A percentile compares a stretch with the other conserved stretches of the same genome.
These are phyloP conservation scores for Allomyces arbusculus DNA, from an alignment of 192 early-diverging fungal genomes.

Conservation along the genomic window DNA sequence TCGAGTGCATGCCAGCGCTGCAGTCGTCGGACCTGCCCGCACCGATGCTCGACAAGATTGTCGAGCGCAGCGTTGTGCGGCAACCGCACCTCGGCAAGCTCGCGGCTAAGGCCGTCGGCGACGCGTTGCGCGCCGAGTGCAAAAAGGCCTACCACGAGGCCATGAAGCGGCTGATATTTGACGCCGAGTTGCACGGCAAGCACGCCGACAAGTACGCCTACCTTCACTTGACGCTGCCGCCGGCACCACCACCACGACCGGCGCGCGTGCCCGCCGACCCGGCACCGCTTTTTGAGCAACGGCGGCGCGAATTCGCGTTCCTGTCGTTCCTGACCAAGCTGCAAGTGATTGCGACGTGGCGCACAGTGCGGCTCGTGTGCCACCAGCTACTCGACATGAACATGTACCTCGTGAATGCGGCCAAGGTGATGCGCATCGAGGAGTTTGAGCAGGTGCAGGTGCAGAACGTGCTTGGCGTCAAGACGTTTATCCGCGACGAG, in stretches of 20 bases:
- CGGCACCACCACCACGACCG: not conserved
- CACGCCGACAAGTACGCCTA: not conserved
- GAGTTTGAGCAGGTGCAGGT: slow-evolving; percentile 37
- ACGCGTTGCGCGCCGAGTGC: not conserved
- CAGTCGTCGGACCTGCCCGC: too few relatives aligned
- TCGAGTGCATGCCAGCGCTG: slow-evolving; percentile 29
- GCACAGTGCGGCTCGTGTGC: slow-evolving; percentile 28
- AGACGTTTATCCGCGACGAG: slow-evolving; percentile 25
- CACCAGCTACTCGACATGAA: slow-evolving; percentile 14
- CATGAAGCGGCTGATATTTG: not conserved
- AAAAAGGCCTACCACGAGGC: not conserved
- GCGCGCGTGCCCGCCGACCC: not conserved
- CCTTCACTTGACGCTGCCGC: not conserved
- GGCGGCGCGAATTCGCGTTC: slow-evolving; percentile 19
- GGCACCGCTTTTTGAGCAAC: not conserved
- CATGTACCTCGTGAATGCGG: slow-evolving; percentile 9
- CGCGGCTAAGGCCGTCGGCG: not conserved
- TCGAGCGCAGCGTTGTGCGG: not conserved
- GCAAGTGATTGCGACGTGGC: slow-evolving; percentile 27
- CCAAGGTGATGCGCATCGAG: slow-evolving; percentile 31
- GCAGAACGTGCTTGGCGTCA: slow-evolving; percentile 26
- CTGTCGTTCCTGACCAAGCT: slow-evolving; percentile 28
- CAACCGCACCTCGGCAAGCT: not conserved
- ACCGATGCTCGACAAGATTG: too few relatives aligned
- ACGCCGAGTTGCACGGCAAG: not conserved